Base-by-base conservation (phyloP, 305 asterid species). In the Andrographis paniculata region DNA sequence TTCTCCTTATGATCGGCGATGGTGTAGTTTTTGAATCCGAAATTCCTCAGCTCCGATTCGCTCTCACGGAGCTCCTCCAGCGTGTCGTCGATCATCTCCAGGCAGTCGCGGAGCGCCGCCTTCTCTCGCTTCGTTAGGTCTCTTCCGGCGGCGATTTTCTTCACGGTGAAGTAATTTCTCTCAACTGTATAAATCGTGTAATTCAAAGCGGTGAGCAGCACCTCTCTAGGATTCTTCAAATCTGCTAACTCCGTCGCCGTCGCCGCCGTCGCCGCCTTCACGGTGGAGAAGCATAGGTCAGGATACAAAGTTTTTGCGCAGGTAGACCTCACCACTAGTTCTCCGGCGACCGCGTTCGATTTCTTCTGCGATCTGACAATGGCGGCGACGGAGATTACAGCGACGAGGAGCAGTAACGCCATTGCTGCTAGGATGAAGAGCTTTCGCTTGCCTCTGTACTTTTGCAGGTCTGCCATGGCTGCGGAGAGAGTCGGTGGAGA, bases 281-380 rank as follows among this genome's bases (percentile, higher is more conserved):
- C 33, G 57, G 85, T 58, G 48, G 80, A 71, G 6, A 64, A 3
- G 67, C 89, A 79, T 54, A 79, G 73, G 0, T 79, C 76, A 0
- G 89, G 89, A 66, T 73, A 71, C 42, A 71, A 23, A 7, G 89
- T 79, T 66, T 55, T 53, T 53, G 76, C 70, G 61, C 89, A 79
- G 31, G 82, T 58, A 22, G 77, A 63, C 30, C 50, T 59, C 19
- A 72, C 66, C 17, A 58, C 73, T 13, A n/a, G 12, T 33, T 33
- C 38, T 6, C 13, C 38, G 38, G 14, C 38, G 13, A 6, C 13
- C 14, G 12, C 14, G 14, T 2, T n/a, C 14, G 11, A 9, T 9
- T 33, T 33, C 13, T 6, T n/a, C 13, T 11, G 38, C 13, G n/a
- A 33, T 6, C 12, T 9, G n/a, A 33, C 38, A 13, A 0, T 13